Evolutionary conservation across 768 basidiomycete species (phyloP).

Genomic region (Serpula lacrymans): DNA sequence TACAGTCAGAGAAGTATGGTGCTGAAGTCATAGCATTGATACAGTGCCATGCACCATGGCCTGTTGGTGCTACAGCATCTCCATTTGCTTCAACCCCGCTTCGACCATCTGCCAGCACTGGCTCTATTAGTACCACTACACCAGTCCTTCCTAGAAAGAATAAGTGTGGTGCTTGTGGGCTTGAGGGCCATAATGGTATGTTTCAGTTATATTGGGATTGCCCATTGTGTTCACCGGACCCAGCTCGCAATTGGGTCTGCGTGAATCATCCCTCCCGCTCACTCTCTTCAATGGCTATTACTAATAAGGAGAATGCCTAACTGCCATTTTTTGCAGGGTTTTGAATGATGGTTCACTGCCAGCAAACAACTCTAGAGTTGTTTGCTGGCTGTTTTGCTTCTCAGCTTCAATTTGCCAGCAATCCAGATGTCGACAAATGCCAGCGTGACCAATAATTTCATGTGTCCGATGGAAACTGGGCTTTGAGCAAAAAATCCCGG

Average conservation of each 20-base stretch:
- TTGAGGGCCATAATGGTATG: conserved; percentile 9
- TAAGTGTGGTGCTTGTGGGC: conserved; percentile 6
- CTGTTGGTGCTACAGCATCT: too few species aligned
- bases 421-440: conserved; percentile 21
- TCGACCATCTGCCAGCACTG: not conserved
- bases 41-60: not conserved
- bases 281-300: too few species aligned
- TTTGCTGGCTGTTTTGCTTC: not conserved
- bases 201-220: not conserved
- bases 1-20: not conserved
- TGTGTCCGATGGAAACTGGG: conserved; percentile 34
- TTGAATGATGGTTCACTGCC: too few species aligned
- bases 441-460: conserved; percentile 29
- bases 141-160: not conserved
- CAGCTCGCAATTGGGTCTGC: not conserved
- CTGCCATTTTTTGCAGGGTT: too few species aligned
- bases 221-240: not conserved
- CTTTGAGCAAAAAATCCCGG: conserved; percentile 26
- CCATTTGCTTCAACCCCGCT: not conserved
- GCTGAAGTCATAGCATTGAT: conserved; percentile 1
- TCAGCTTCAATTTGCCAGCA: conserved; percentile 23
- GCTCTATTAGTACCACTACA: too few species aligned
- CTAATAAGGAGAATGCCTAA: too few species aligned
- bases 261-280: not conserved
- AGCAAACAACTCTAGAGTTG: conserved; percentile 18